Percentiles rank a stretch among this genome's conserved stretches.
Conservation (phyloP, 116 monocot genomes). For the Dioscorea cayenensis region DNA sequence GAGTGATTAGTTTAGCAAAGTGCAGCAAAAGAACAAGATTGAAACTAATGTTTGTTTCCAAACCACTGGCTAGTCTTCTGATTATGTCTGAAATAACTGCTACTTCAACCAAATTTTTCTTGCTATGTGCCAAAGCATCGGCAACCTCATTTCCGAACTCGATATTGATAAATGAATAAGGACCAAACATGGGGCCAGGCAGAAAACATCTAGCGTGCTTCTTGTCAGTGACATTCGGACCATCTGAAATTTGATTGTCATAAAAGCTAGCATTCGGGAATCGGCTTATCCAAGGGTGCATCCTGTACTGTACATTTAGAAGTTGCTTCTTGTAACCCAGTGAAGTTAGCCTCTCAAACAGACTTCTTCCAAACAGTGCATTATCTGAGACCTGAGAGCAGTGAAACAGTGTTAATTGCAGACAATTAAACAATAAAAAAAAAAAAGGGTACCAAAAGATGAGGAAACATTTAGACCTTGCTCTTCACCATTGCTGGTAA, state of each 20-base stretch:
- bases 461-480: constrained; percentile 16
- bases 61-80: constrained; percentile 22
- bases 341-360: constrained; percentile 54
- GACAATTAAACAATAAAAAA: background rate
- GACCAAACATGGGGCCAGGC: constrained; percentile 38
- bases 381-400: constrained; percentile 29
- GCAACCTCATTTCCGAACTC: constrained; percentile 28
- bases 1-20: too few species aligned
- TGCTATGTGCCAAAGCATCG: constrained; percentile 29
- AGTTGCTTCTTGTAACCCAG: constrained; percentile 54
- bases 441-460: background rate
- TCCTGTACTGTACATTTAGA: constrained; percentile 67
- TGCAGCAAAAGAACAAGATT: too few species aligned
- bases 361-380: constrained; percentile 47
- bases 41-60: background rate
- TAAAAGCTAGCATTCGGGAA: constrained; percentile 67
- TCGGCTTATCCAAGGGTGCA: constrained; percentile 70
- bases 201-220: constrained; percentile 35
- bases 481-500: constrained; percentile 60
- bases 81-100: constrained; percentile 36
- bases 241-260: constrained; percentile 38
- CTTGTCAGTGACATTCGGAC: constrained; percentile 38
- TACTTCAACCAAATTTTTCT: constrained; percentile 49
- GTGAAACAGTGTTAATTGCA: background rate
- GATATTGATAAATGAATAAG: constrained; percentile 73